These are phyloP conservation scores for Trametes hirsuta DNA, from an alignment of 1,284 basidiomycete species.

Conservation along the genomic window DNA sequence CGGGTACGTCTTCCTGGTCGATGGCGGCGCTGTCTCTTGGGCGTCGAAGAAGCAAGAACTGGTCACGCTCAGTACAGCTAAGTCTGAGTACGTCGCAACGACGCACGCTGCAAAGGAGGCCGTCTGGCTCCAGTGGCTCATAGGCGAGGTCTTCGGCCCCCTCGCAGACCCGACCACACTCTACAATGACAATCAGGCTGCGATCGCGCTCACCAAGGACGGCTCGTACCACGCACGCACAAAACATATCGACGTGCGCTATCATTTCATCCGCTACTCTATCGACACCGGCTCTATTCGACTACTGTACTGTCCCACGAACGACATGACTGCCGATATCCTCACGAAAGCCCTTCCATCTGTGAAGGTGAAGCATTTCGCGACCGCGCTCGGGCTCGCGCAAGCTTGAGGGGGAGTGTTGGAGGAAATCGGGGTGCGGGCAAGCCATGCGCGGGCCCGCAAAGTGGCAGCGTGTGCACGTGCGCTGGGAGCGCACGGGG, in stretches of 20 bases:
- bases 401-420: no score
- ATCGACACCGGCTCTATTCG: slow-evolving; percentile 24
- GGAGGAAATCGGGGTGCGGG: no score
- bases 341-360: no score
- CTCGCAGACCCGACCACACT: slow-evolving; percentile 22
- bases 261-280: slow-evolving; percentile 39
- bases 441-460: no score
- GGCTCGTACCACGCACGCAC: slow-evolving; percentile 31
- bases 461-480: no score
- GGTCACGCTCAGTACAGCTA: background rate
- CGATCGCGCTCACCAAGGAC: slow-evolving; percentile 36
- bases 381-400: no score
- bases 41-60: background rate
- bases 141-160: background rate
- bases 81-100: no score
- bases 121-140: background rate
- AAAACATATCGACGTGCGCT: slow-evolving; percentile 44
- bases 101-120: no score
- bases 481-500: no score
- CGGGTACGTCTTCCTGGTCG: background rate
- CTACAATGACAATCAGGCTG: slow-evolving; percentile 37
- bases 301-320: background rate
- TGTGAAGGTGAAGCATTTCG: no score
- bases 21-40: background rate
- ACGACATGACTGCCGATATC: no score